Evolutionary conservation across 2,329 filamentous ascomycete species (phyloP).

Genomic region (Ophiostoma sp.): DNA sequence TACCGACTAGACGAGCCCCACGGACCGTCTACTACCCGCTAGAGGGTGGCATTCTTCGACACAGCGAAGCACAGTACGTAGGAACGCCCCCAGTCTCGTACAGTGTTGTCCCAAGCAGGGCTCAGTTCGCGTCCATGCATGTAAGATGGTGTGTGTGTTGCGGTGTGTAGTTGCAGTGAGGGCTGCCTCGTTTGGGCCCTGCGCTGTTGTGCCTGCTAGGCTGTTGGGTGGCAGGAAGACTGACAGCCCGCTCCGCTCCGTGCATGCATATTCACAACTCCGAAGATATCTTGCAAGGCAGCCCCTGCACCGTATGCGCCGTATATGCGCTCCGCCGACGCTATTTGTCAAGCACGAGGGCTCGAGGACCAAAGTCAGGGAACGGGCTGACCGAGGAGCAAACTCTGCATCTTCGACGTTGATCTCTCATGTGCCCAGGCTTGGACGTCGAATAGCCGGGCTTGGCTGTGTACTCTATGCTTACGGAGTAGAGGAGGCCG

Average conservation of each 20-base stretch:
- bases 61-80: too few relatives aligned
- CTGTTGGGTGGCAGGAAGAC: neutral
- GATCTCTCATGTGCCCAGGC: neutral
- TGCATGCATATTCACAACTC: neutral
- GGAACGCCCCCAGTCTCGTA: too few relatives aligned
- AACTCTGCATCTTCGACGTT: neutral
- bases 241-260: neutral
- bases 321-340: neutral
- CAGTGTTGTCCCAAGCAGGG: too few relatives aligned
- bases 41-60: neutral
- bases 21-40: neutral
- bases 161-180: too few relatives aligned
- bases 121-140: too few relatives aligned
- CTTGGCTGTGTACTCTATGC: too few relatives aligned
- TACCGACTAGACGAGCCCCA: neutral
- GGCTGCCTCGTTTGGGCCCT: too few relatives aligned
- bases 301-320: neutral
- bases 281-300: too few relatives aligned
- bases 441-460: neutral
- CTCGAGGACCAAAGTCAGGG: neutral
- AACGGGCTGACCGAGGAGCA: neutral
- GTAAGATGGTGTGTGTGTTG: too few relatives aligned
- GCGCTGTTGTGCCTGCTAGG: too few relatives aligned
- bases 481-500: too few relatives aligned
- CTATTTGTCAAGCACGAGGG: too few relatives aligned